Evolutionary conservation across 192 early-diverging fungal species (phyloP), one percentile per base, ranked within the genome.

Genomic region (Glomus cerebriforme): DNA sequence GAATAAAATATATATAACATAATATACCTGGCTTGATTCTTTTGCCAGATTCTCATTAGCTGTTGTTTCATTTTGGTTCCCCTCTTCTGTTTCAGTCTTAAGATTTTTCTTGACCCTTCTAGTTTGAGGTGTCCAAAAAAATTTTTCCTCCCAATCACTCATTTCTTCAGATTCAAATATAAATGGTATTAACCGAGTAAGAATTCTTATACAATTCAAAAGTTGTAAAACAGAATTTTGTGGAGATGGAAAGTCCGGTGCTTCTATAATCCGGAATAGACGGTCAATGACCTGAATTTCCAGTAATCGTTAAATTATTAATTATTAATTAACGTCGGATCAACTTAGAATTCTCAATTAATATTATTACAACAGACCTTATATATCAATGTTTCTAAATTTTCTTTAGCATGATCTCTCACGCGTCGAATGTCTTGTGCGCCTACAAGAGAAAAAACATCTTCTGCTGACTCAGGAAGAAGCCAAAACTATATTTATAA

Each of bases 101-200:
- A 0, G 31, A 62, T 29, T 64, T 22, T 75, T 75, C 12, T 34
- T 62, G 7, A 29, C 17, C 13, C 63, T 63, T 64, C 59, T 60
- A 29, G 58, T 22, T 67, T 71, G 79, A 7, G 85, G 69, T 1
- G 85, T 85, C 93, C 93, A 94, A 79, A 94, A 93, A 37, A 91
- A 84, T 19, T 68, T 39, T 1, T 88, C 85, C 76, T 94, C 93
- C 87, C 92, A 86, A 19, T 84, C 81, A 17, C 45, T 68, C 10
- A 73, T 29, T 24, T 88, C 83, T 5, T 82, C 74, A 31, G 73
- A 81, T 84, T 98, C 96, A 82, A 91, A 98, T 13, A 93, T 84
- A 84, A 92, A 96, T 17, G 95, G 96, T 45, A 98, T 81, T 26
- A 98, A 62, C 19, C 96, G 89, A 1, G 96, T 95, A 62, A 98